phyloP scores from a whole-genome alignment of 345 rosid genomes.

The Trapa incisa region DNA sequence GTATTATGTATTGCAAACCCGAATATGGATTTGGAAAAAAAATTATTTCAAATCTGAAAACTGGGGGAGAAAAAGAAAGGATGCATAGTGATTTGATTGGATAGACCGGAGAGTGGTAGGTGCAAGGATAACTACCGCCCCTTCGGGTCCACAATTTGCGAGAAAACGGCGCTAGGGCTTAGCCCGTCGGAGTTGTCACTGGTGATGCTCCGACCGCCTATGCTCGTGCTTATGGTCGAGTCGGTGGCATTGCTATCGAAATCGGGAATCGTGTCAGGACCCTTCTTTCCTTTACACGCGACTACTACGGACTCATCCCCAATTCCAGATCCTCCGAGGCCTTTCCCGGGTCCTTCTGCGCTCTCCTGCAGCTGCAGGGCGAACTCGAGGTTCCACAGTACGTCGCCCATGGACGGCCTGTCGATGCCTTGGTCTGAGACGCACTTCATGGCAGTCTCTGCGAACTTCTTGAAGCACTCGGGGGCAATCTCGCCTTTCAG shows the following conservation, averaged over 20 bases:
- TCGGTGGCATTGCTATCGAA: constrained; percentile 30
- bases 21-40: too few relatives aligned
- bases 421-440: constrained; percentile 75
- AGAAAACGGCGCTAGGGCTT: constrained; percentile 90
- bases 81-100: not conserved
- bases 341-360: constrained; percentile 68
- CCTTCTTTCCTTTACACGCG: constrained; percentile 53
- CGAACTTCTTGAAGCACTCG: constrained; percentile 84
- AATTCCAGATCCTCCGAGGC: constrained; percentile 25
- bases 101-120: not conserved
- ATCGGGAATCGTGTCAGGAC: constrained; percentile 6
- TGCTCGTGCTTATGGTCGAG: constrained; percentile 84
- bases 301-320: constrained; percentile 34
- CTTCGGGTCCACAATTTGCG: constrained; percentile 93
- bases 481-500: constrained; percentile 74
- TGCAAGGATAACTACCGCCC: constrained; percentile 31
- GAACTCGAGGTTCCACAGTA: constrained; percentile 93
- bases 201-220: constrained; percentile 82
- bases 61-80: not conserved
- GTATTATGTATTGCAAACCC: too few relatives aligned
- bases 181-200: constrained; percentile 87
- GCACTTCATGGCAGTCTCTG: constrained; percentile 92
- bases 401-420: constrained; percentile 95
- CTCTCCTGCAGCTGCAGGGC: constrained; percentile 93
- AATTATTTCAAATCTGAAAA: not conserved